Percentiles rank a stretch among this genome's conserved stretches.
Conservation (phyloP, 768 basidiomycete species). For the Collybiopsis luxurians region DNA sequence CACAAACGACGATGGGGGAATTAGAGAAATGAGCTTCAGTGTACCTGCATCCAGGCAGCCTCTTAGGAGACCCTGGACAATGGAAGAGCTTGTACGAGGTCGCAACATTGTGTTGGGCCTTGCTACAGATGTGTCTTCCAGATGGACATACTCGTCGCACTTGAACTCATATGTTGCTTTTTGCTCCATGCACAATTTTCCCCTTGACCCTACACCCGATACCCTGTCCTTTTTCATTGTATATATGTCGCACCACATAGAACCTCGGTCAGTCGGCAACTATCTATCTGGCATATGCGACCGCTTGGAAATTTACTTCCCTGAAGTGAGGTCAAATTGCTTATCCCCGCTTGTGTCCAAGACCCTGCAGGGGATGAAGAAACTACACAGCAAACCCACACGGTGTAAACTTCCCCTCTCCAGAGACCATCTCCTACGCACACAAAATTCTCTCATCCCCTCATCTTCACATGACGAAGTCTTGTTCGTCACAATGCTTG, state of each 20-base stretch:
- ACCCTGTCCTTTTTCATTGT: conserved; percentile 33
- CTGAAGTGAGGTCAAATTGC: conserved; percentile 19
- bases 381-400: conserved; percentile 8
- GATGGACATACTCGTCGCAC: conserved; percentile 25
- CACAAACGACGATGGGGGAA: conserved; percentile 18
- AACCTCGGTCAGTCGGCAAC: conserved; percentile 28
- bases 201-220: conserved; percentile 33
- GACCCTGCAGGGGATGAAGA: conserved; percentile 22
- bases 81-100: conserved; percentile 23
- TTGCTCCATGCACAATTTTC: conserved; percentile 24
- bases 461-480: background rate
- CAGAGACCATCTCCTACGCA: background rate
- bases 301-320: conserved; percentile 28
- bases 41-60: conserved; percentile 22
- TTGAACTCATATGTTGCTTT: conserved; percentile 37
- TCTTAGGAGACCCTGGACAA: conserved; percentile 24
- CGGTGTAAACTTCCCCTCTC: conserved; percentile 20
- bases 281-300: conserved; percentile 38
- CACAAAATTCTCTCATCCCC: background rate
- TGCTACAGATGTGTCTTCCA: conserved; percentile 22
- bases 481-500: background rate
- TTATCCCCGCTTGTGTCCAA: conserved; percentile 17
- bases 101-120: conserved; percentile 29
- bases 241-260: conserved; percentile 34
- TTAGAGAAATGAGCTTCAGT: conserved; percentile 14